phyloP scores from a whole-genome alignment of 2,329 filamentous ascomycete species.

The Xylaria arbuscula region DNA sequence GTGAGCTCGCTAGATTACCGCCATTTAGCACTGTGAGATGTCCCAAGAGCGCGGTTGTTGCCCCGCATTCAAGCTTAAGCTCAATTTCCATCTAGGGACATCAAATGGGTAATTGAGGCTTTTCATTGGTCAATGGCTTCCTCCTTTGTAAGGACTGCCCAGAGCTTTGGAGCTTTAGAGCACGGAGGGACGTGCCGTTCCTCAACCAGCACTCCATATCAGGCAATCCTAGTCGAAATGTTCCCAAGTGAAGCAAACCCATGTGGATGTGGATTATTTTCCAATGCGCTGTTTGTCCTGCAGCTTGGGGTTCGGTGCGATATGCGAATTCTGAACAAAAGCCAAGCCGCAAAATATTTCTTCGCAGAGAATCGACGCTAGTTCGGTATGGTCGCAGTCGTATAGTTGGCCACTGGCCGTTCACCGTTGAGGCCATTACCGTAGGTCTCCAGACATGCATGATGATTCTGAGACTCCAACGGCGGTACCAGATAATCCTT shows the following conservation, averaged over 20 bases:
- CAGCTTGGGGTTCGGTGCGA: background rate
- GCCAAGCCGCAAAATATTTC: background rate
- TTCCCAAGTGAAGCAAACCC: background rate
- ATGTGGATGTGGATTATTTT: background rate
- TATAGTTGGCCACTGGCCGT: constrained; percentile 4
- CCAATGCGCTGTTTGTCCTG: background rate
- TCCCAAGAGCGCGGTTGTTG: constrained; percentile 13
- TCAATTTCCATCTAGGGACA: constrained; percentile 28
- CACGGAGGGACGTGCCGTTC: constrained; percentile 18
- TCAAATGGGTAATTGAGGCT: constrained; percentile 16
- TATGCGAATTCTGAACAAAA: background rate
- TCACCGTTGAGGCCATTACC: constrained; percentile 1
- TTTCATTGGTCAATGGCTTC: constrained; percentile 38
- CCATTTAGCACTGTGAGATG: constrained; percentile 1
- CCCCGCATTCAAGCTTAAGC: constrained; percentile 30
- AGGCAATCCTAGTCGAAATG: background rate
- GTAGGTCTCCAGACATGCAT: constrained; percentile 20
- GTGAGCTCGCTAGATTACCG: background rate
- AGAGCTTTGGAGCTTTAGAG: constrained; percentile 9
- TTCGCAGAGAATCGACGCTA: background rate
- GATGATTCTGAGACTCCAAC: constrained; percentile 16
- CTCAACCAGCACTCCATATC: constrained; percentile 10
- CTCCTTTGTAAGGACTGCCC: background rate
- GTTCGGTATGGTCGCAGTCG: background rate
- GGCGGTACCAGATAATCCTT: constrained; percentile 5